Base-by-base conservation (phyloP, 768 basidiomycete species). In the Panellus pusillus region DNA sequence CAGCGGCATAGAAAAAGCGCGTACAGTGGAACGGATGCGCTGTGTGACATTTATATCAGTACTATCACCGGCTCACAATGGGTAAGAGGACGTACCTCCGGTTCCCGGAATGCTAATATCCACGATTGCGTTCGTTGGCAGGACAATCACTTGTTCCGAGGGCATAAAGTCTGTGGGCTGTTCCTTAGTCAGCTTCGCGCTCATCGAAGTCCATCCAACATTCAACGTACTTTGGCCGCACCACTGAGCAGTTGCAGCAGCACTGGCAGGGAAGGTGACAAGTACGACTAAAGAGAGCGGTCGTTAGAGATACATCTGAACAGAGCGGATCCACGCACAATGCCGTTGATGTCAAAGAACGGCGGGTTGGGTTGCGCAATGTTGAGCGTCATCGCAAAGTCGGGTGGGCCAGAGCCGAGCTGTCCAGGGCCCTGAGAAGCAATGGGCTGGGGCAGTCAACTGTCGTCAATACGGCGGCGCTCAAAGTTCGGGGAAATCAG, bases 171-270 rank as follows among this genome's bases (percentile, higher is more conserved):
- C 51, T 3, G 44, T 38, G 9, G 54, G 56, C 47, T 52, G 19
- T 24, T 24, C 24, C 24, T 24, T 2, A 24, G 24, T 24, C 24
- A 24, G 27, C 9, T 11, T 1, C 28, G 9, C 9, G 6, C 8
- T 24, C 6, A 24, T 42, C 15, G 17, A 14, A 4, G 14, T 14
- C 4, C 18, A 14, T 4, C 7, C 17, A 7, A 35, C 27, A 39
- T 0, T 74, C 76, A 37, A 77, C 57, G 15, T 1, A 77, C 70
- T 32, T 69, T 65, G 37, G 61, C 64, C 11, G 72, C 71, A 2
- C 78, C 78, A 43, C 71, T 78, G 39, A 79, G 66, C 39, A 80
- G 74, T 44, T 79, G 78, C 45, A 79, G 70, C n/a, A 79, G 70
- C 6, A 76, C 70, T 0, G 79, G 78, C 0, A 73, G 60, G 0